Conservation (phyloP, 805 yeast species). For the Pichia thaimueangensis region DNA sequence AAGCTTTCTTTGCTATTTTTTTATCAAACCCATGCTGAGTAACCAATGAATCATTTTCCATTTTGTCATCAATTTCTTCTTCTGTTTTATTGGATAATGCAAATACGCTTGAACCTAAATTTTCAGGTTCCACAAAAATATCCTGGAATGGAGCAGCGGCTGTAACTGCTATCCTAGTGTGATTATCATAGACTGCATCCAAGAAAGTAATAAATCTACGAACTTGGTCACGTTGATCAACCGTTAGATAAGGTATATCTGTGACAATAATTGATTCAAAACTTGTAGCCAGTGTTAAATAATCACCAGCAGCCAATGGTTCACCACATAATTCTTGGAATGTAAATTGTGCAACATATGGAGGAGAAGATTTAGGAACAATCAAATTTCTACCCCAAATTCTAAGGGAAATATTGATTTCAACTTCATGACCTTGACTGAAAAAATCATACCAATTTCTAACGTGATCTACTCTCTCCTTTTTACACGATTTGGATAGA, state of each 20-base stretch:
- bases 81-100: slow-evolving; percentile 30
- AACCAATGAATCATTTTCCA: slow-evolving; percentile 55
- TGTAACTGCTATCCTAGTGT: slow-evolving; percentile 82
- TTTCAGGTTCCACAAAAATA: slow-evolving; percentile 79
- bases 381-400: slow-evolving; percentile 86
- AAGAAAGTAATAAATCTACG: slow-evolving; percentile 90
- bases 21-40: slow-evolving; percentile 73
- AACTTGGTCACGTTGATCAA: slow-evolving; percentile 73
- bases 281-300: slow-evolving; percentile 69
- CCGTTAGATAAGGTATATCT: slow-evolving; percentile 82
- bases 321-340: slow-evolving; percentile 82
- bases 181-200: slow-evolving; percentile 93
- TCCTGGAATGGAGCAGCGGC: slow-evolving; percentile 80
- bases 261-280: slow-evolving; percentile 81
- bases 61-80: slow-evolving; percentile 22
- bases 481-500: slow-evolving; percentile 42
- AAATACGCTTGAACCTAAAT: slow-evolving; percentile 40
- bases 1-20: slow-evolving; percentile 61
- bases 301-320: slow-evolving; percentile 92
- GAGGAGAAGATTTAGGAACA: slow-evolving; percentile 73
- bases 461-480: slow-evolving; percentile 54
- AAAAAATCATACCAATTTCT: slow-evolving; percentile 76
- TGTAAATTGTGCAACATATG: slow-evolving; percentile 82
- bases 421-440: slow-evolving; percentile 49
- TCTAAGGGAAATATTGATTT: slow-evolving; percentile 33